A percentile compares a stretch with the other conserved stretches of the same genome.
Evolutionary conservation across 345 rosid species (phyloP).

Genomic region (Bruguiera parviflora): DNA sequence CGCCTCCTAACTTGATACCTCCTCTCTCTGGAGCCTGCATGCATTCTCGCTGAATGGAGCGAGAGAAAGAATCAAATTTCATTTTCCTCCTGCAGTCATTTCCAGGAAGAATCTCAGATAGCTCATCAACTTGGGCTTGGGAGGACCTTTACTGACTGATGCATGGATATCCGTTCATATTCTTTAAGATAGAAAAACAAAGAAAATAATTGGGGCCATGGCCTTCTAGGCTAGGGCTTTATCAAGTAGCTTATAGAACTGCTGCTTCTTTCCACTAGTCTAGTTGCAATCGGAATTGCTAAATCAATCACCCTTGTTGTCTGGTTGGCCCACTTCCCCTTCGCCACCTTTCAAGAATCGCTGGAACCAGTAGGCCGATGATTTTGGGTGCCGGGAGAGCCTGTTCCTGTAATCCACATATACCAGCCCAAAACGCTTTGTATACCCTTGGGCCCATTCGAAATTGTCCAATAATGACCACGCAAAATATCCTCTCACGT

Average conservation of each 20-base stretch:
- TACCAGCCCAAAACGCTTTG: slow-evolving; percentile 84
- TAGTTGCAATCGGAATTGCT: neutral
- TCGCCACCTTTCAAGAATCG: slow-evolving; percentile 58
- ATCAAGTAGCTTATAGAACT: neutral
- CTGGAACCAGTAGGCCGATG: slow-evolving; percentile 88
- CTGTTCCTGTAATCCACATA: slow-evolving; percentile 87
- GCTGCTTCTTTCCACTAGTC: neutral
- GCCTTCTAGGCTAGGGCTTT: neutral
- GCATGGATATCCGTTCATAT: too few relatives aligned
- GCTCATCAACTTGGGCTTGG: too few relatives aligned
- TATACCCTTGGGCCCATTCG: slow-evolving; percentile 92
- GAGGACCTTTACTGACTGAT: too few relatives aligned
- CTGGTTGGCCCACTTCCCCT: slow-evolving; percentile 43
- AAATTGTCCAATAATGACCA: slow-evolving; percentile 94
- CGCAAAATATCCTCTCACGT: slow-evolving; percentile 86
- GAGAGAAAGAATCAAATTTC: too few relatives aligned
- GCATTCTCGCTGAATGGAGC: too few relatives aligned
- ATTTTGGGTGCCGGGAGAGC: slow-evolving; percentile 69
- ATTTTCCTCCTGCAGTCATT: too few relatives aligned
- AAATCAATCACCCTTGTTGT: slow-evolving; percentile 14
- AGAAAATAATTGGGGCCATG: too few relatives aligned
- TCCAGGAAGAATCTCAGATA: too few relatives aligned
- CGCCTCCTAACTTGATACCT: too few relatives aligned
- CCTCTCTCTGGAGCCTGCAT: too few relatives aligned
- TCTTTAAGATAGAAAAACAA: too few relatives aligned